Evolutionary conservation across 495 filamentous ascomycete genomes (phyloP), one percentile per base, ranked within the genome.

Genomic region (Rusavskia elegans): DNA sequence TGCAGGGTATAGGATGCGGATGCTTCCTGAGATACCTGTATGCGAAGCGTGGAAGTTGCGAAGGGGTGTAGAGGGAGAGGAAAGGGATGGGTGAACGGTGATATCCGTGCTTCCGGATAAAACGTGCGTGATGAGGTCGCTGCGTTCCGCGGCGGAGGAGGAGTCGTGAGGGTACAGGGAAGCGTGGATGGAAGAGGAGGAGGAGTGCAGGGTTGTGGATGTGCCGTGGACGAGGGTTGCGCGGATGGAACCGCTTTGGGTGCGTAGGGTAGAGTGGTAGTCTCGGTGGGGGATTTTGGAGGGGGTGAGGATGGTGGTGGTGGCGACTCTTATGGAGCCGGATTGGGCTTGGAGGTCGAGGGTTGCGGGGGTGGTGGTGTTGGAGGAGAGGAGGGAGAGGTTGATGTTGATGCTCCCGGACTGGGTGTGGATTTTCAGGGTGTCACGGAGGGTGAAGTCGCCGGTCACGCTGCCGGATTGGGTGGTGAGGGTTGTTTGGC

Each of bases 391-490:
- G 9, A 57, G 53, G 10, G 16, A 45, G 19, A 55, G 44, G 42
- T 48, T 38, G 39, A 61, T 55, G 21, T 49, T 30, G 19, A 53
- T 55, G 20, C 48, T 49, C n/a, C 52, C 32, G 27, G 50, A 53
- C 19, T 53, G 59, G 19, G 62, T 65, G 13, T 53, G 51, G 27
- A 67, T 58, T 11, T 49, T 48, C 9, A 67, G 53, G 3, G 56
- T 39, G 30, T 67, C 64, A 36, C 59, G 64, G 10, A 67, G 59
- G 16, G 61, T 60, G 45, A 58, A 64, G 13, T 51, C 37, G 3
- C 59, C 59, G 13, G 39, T 54, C 6, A 61, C 53, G 17, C 56
- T 45, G 21, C 52, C 54, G 4, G 59, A 59, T 10, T 10, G 44
- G 27, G 49, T 44, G 42, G 44, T 36, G 39, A 61, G 49, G 21